Conservation (phyloP, 352 stramenopile genomes). For the Pythium oligandrum region DNA sequence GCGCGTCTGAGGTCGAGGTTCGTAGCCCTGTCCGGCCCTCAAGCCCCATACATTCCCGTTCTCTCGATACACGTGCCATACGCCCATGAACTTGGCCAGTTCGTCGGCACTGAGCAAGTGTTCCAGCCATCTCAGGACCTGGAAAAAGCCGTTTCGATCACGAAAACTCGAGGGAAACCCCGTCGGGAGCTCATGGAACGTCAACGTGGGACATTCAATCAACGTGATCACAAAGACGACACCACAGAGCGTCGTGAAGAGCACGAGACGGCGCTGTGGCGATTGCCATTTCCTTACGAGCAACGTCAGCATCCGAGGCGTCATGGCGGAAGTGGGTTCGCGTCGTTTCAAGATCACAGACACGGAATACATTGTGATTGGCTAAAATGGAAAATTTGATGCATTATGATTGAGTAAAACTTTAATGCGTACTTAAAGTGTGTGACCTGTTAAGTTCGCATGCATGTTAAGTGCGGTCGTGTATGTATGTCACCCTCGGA, state of each 20-base stretch:
- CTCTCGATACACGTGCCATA: slow-evolving; percentile 1
- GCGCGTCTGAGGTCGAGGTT: not conserved
- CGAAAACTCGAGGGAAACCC: slow-evolving; percentile 27
- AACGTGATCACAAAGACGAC: slow-evolving; percentile 24
- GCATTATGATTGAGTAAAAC: not conserved
- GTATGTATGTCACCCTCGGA: too few species aligned
- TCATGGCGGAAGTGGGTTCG: not conserved
- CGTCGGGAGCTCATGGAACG: slow-evolving; percentile 29
- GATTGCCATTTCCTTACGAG: not conserved
- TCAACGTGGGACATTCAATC: slow-evolving; percentile 23
- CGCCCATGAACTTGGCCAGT: slow-evolving; percentile 22
- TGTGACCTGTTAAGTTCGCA: too few species aligned
- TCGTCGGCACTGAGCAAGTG: slow-evolving; percentile 34
- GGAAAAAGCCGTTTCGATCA: slow-evolving; percentile 37
- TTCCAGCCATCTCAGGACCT: slow-evolving; percentile 53
- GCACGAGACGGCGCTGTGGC: slow-evolving; percentile 14
- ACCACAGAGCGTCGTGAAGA: slow-evolving; percentile 21
- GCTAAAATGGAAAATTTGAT: slow-evolving; percentile 2
- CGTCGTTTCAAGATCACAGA: slow-evolving; percentile 4
- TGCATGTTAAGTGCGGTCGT: too few species aligned
- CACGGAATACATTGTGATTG: slow-evolving; percentile 2
- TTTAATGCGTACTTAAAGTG: too few species aligned
- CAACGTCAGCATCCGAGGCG: not conserved
- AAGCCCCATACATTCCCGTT: too few species aligned
- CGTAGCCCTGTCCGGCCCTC: not conserved